These are phyloP conservation scores for Trichocomaceae sp. DNA, from an alignment of 2,329 filamentous ascomycete species.

Conservation along the genomic window DNA sequence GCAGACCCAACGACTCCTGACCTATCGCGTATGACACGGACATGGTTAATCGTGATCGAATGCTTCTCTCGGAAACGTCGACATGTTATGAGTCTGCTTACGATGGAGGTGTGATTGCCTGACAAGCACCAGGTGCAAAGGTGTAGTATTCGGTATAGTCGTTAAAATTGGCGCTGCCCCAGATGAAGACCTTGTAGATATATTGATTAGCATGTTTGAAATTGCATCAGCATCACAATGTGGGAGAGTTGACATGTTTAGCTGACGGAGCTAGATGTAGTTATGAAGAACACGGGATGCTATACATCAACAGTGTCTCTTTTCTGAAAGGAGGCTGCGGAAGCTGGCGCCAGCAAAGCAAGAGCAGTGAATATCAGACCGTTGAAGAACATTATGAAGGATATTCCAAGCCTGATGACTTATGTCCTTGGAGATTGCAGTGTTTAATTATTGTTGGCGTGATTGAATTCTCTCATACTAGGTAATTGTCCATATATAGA, in stretches of 20 bases:
- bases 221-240: too few relatives aligned
- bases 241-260: not conserved
- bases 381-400: slow-evolving; percentile 1
- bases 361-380: not conserved
- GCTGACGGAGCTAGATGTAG: too few relatives aligned
- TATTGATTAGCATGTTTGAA: not conserved
- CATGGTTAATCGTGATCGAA: not conserved
- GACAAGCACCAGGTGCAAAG: slow-evolving; percentile 8
- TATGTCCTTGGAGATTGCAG: not conserved
- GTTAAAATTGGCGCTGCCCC: slow-evolving; percentile 1
- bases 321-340: slow-evolving; percentile 1
- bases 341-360: not conserved
- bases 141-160: slow-evolving; percentile 5
- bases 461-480: not conserved
- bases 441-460: not conserved
- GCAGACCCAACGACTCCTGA: slow-evolving; percentile 7
- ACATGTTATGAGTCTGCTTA: not conserved
- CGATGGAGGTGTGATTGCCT: slow-evolving; percentile 7
- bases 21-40: not conserved
- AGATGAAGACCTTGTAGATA: slow-evolving; percentile 7
- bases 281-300: not conserved
- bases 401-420: not conserved
- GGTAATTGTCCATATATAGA: not conserved
- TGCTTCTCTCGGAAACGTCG: not conserved
- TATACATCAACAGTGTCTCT: slow-evolving; percentile 7